phyloP scores from a whole-genome alignment of 1,139 yeast species.

The Pichia sp. region DNA sequence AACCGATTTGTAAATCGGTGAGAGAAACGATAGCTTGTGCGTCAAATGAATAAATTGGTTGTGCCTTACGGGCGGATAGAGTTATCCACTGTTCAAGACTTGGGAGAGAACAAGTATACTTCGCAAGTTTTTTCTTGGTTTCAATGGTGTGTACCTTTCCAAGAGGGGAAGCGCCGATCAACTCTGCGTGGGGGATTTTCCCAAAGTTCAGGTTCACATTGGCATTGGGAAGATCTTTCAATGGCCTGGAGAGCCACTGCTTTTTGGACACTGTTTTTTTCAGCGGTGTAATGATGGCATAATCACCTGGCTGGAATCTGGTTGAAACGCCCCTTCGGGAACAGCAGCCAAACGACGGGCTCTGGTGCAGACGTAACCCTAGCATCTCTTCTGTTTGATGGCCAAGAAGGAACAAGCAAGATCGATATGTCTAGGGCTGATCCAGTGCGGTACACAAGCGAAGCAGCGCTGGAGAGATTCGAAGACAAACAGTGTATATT shows the following conservation, averaged over 20 bases:
- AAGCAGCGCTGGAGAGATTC: no score
- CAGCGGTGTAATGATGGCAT: slow-evolving; percentile 30
- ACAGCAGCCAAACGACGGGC: neutral
- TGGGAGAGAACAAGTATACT: slow-evolving; percentile 36
- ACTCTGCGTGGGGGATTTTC: slow-evolving; percentile 33
- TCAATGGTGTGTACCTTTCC: slow-evolving; percentile 23
- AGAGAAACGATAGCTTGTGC: slow-evolving; percentile 42
- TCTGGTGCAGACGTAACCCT: neutral
- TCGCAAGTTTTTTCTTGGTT: slow-evolving; percentile 19
- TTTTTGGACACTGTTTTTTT: slow-evolving; percentile 25
- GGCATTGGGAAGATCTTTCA: slow-evolving; percentile 23
- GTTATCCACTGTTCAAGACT: slow-evolving; percentile 43
- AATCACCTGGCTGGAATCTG: slow-evolving; percentile 28
- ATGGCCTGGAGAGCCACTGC: slow-evolving; percentile 32
- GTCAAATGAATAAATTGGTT: slow-evolving; percentile 46
- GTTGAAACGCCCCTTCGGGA: slow-evolving; percentile 10
- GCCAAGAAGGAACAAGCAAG: neutral
- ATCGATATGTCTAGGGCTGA: no score
- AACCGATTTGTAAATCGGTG: slow-evolving; percentile 43
- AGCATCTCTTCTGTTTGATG: neutral
- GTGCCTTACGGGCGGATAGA: slow-evolving; percentile 39
- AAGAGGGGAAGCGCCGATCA: slow-evolving; percentile 32
- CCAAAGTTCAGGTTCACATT: slow-evolving; percentile 31
- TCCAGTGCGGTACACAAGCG: no score
- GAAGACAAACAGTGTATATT: no score